A percentile compares a stretch with the other conserved stretches of the same genome.
phyloP scores from a whole-genome alignment of 2,329 filamentous ascomycete species.

The Penicillium concentricum region DNA sequence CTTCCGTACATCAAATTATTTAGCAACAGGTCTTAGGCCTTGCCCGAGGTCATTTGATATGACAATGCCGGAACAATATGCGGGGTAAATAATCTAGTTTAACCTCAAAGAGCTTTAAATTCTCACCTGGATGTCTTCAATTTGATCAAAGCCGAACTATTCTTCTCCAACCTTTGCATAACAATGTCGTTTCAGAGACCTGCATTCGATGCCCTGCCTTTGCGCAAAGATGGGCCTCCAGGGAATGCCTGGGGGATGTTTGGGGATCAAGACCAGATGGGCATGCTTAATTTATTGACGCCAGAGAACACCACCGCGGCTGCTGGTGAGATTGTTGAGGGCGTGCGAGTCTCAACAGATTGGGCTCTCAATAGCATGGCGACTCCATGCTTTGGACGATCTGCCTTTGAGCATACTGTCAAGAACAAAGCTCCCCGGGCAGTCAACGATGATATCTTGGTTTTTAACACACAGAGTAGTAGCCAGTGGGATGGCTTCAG shows the following conservation, averaged over 20 bases:
- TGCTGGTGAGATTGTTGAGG: slow-evolving; percentile 46
- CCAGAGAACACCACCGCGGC: slow-evolving; percentile 45
- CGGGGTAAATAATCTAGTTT: not conserved
- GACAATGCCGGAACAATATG: not conserved
- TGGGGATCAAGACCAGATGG: slow-evolving; percentile 52
- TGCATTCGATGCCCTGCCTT: slow-evolving; percentile 49
- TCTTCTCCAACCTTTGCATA: not conserved
- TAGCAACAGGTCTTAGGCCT: not conserved
- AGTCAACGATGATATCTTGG: slow-evolving; percentile 62
- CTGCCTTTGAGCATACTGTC: slow-evolving; percentile 55
- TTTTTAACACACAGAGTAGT: slow-evolving; percentile 58
- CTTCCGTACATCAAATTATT: no score
- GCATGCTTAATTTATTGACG: slow-evolving; percentile 57
- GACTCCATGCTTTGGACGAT: slow-evolving; percentile 56
- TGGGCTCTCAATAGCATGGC: slow-evolving; percentile 57
- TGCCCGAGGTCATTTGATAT: not conserved
- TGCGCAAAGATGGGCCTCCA: slow-evolving; percentile 50
- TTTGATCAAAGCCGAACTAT: not conserved
- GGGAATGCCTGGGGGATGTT: slow-evolving; percentile 60
- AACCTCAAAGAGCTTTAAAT: not conserved
- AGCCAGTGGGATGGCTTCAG: slow-evolving; percentile 52
- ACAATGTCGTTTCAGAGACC: slow-evolving; percentile 18
- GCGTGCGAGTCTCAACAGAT: slow-evolving; percentile 55
- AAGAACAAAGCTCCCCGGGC: slow-evolving; percentile 52
- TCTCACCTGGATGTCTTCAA: not conserved